phyloP scores from a whole-genome alignment of 169 alveolate genomes.

The Babesia gibsoni region DNA sequence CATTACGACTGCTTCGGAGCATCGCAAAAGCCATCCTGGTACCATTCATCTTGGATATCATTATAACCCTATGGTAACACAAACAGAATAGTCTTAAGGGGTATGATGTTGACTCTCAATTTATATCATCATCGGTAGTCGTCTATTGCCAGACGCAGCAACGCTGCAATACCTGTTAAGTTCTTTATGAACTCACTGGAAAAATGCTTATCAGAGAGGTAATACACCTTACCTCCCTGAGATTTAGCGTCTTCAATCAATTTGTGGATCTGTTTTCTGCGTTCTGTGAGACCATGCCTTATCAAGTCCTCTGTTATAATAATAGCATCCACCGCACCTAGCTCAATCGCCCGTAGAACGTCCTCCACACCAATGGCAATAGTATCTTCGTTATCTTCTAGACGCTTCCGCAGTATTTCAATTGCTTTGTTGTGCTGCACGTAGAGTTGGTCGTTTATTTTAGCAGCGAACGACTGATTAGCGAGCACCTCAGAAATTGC shows the following conservation, averaged over 20 bases:
- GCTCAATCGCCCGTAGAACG: conserved; percentile 12
- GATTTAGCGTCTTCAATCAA: conserved; percentile 53
- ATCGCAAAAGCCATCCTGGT: no score
- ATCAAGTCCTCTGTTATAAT: conserved; percentile 63
- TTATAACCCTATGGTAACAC: no score
- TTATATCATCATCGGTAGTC: no score
- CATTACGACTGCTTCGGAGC: no score
- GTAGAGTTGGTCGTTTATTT: conserved; percentile 25
- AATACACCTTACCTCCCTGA: conserved; percentile 60
- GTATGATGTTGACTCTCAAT: no score
- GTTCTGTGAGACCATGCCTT: conserved; percentile 46
- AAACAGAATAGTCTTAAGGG: no score
- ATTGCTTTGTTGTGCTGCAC: conserved; percentile 44
- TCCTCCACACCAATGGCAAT: conserved; percentile 51
- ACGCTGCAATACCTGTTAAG: conserved; percentile 69
- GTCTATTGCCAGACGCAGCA: conserved; percentile 53
- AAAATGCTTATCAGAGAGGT: conserved; percentile 69
- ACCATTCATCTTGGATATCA: no score
- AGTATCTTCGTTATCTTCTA: conserved; percentile 47
- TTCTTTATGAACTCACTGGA: conserved; percentile 66
- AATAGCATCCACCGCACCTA: conserved; percentile 67
- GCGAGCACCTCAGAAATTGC: conserved; percentile 55
- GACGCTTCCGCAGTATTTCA: conserved; percentile 30
- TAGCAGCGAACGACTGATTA: conserved; percentile 24
- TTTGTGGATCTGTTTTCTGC: conserved; percentile 46